Evolutionary conservation across 179 eudicot species (phyloP), one percentile per base, ranked within the genome.

Genomic region (Nepenthes alata): DNA sequence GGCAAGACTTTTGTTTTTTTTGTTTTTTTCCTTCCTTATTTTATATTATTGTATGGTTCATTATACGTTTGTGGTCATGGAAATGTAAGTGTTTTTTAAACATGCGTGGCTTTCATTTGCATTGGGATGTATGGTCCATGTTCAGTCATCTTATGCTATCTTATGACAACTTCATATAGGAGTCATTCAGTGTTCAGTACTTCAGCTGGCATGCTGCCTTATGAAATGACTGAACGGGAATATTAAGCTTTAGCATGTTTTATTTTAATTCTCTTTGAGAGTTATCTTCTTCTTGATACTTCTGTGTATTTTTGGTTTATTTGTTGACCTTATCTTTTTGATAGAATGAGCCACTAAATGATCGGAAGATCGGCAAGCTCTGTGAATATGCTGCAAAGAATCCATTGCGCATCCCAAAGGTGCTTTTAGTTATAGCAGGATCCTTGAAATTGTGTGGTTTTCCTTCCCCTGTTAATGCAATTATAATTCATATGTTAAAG

Each of bases 331-430:
- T 50, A 44, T 47, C 59, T 37, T 15, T 67, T 67, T 75, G 45
- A 37, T 64, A 94, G 99, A 96, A 85, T 60, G 99, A 78, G 72
- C 87, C 78, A 70, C 89, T 89, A 54, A 94, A 87, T 82, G 94
- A 90, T 8, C 73, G 97, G 68, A 90, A 74, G 82, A 94, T 94
- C 65, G 91, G 90, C 35, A 94, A 94, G 79, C 84, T 94, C 2
- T 90, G 94, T 73, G 99, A 94, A 71, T 94, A 94, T 80, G 97
- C 94, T 61, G 75, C 89, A 9, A 87, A 81, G 75, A 94, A 94
- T 71, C 97, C 99, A 41, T 62, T 94, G 69, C 97, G 97, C 5
- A 79, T 90, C 39, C 99, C 97, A 25, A 89, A 90, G 99, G 99
- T 94, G 75, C 59, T 57, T 41, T 62, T 25, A 36, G 13, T 65